Percentiles rank a stretch among this genome's conserved stretches.
These are phyloP conservation scores for Pseudogymnoascus sp. DNA, from an alignment of 2,329 filamentous ascomycete genomes.

Conservation along the genomic window DNA sequence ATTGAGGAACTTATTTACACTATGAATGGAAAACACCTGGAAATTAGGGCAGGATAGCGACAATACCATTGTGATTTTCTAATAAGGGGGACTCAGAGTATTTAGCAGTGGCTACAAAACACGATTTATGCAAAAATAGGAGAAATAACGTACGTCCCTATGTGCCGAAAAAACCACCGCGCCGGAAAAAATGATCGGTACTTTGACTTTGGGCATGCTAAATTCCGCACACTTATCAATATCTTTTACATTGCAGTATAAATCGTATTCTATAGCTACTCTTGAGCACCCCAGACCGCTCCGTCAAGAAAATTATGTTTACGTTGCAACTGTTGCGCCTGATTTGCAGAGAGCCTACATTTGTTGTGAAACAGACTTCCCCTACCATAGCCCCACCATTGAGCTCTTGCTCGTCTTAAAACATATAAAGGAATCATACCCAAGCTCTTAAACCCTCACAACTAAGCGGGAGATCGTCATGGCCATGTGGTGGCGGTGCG, in stretches of 20 bases:
- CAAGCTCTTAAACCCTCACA: slow-evolving; percentile 10
- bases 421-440: slow-evolving; percentile 1
- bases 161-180: no score
- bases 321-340: neutral
- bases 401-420: slow-evolving; percentile 9
- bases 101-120: no score
- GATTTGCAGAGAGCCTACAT: neutral
- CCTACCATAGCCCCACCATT: slow-evolving; percentile 8
- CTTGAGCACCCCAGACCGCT: slow-evolving; percentile 1
- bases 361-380: neutral
- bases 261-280: slow-evolving; percentile 10
- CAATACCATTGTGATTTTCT: no score
- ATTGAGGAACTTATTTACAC: no score
- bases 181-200: slow-evolving; percentile 18
- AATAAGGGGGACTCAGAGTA: no score
- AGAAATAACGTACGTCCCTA: no score
- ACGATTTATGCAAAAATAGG: no score
- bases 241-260: slow-evolving; percentile 9
- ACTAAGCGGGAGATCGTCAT: slow-evolving; percentile 11
- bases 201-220: slow-evolving; percentile 22
- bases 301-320: slow-evolving; percentile 9
- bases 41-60: no score
- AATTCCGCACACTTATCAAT: slow-evolving; percentile 18
- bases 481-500: neutral
- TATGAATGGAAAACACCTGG: no score